A percentile compares a stretch with the other conserved stretches of the same genome.
Evolutionary conservation across 2,329 filamentous ascomycete genomes (phyloP).

Genomic region (Phyllosticta capitalensis): DNA sequence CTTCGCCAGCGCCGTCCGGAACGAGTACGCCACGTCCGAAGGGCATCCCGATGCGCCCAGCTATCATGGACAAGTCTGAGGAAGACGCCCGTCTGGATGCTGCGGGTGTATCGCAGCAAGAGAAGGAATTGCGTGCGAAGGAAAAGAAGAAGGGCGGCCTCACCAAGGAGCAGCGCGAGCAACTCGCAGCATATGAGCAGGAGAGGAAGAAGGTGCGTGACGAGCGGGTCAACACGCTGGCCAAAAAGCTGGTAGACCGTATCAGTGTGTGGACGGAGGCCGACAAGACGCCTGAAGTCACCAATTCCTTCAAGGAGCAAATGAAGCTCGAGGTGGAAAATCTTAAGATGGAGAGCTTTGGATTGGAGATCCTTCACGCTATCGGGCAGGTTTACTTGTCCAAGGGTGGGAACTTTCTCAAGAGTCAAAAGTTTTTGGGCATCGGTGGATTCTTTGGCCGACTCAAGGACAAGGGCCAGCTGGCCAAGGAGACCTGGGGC

Average conservation of each 20-base stretch:
- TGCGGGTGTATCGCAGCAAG: conserved; percentile 58
- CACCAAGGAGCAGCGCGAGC: conserved; percentile 85
- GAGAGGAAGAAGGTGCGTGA: conserved; percentile 77
- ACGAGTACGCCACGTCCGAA: conserved; percentile 36
- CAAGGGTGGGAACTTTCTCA: conserved; percentile 80
- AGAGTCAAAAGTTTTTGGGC: conserved; percentile 93
- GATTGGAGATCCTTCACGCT: conserved; percentile 89
- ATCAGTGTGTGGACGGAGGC: conserved; percentile 96
- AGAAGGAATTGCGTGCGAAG: conserved; percentile 67
- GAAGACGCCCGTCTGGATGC: conserved; percentile 60
- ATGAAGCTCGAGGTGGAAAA: conserved; percentile 92
- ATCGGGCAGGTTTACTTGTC: conserved; percentile 84
- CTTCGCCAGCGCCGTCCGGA: conserved; percentile 24
- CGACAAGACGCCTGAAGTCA: conserved; percentile 78
- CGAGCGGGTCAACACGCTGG: conserved; percentile 77
- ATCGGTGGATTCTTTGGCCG: conserved; percentile 91
- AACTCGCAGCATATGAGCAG: conserved; percentile 76
- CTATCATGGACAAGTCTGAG: conserved; percentile 80
- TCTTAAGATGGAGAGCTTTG: conserved; percentile 98
- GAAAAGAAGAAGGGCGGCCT: conserved; percentile 84
- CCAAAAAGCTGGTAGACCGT: conserved; percentile 77
- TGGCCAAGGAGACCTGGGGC: conserved; percentile 98
- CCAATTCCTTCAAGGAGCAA: conserved; percentile 84
- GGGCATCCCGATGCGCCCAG: conserved; percentile 66
- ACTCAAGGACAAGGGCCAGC: conserved; percentile 89